Percentiles rank a stretch among this genome's conserved stretches.
Conservation (phyloP, 441 rosid species). For the Capsella rubella region DNA sequence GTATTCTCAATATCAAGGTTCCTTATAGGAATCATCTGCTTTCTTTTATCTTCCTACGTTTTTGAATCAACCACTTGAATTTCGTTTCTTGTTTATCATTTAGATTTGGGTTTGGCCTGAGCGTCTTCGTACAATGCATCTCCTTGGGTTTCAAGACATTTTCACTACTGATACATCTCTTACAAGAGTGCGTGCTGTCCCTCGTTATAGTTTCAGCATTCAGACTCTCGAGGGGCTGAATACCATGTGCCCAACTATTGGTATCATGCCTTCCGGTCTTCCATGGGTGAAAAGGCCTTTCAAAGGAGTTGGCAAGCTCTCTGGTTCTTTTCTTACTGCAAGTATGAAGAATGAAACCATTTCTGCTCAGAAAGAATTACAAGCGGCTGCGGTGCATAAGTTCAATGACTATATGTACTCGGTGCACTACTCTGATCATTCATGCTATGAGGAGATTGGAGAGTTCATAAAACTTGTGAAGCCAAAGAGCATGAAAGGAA, state of each 20-base stretch:
- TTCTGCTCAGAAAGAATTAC: slow-evolving; percentile 28
- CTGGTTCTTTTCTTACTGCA: slow-evolving; percentile 49
- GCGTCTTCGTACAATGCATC: slow-evolving; percentile 83
- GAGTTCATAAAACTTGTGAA: slow-evolving; percentile 66
- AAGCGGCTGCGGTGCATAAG: slow-evolving; percentile 46
- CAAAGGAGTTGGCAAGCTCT: slow-evolving; percentile 52
- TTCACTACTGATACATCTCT: slow-evolving; percentile 76
- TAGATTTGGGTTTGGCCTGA: slow-evolving; percentile 98
- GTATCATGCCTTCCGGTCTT: slow-evolving; percentile 92
- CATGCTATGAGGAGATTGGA: slow-evolving; percentile 70
- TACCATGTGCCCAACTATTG: slow-evolving; percentile 67
- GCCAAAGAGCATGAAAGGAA: slow-evolving; percentile 71
- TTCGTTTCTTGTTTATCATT: slow-evolving; percentile 22
- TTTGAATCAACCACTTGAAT: slow-evolving; percentile 1
- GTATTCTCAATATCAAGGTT: slow-evolving; percentile 62
- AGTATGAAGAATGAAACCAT: slow-evolving; percentile 37
- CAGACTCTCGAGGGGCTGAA: slow-evolving; percentile 72
- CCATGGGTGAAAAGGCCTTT: slow-evolving; percentile 64
- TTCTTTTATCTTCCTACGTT: background rate
- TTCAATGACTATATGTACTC: slow-evolving; percentile 61
- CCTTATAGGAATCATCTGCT: slow-evolving; percentile 22
- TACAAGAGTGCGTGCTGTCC: slow-evolving; percentile 83
- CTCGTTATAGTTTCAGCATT: slow-evolving; percentile 77
- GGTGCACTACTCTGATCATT: slow-evolving; percentile 79
- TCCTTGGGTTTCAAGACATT: slow-evolving; percentile 64